Evolutionary conservation across 306 rosid species (phyloP), one percentile per base, ranked within the genome.

Genomic region (Abrus pulchellus): DNA sequence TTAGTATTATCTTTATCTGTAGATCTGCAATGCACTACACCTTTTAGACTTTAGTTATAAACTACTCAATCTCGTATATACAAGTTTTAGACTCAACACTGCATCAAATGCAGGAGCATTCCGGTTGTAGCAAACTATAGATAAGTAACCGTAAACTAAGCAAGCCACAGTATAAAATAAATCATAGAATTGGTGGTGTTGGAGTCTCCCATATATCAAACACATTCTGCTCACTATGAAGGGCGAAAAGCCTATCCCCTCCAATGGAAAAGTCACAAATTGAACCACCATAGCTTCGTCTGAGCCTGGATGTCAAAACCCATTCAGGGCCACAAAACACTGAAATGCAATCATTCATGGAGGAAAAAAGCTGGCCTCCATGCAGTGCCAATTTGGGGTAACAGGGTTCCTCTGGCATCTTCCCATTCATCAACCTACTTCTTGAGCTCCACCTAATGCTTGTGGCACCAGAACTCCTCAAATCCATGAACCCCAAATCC

Each of bases 121-220:
- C 78, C 41, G 72, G 68, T 55, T 78, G 73, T 80, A 28, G 48
- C 75, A 69, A 75, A 76, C 85, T 14, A 75, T 54, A 44, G 60
- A 80, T 29, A 27, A 78, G 34, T 11, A 83, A 47, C 20, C 12
- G 6, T 13, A 71, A 69, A 74, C 75, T 56, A 71, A 80, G 41
- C 66, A 80, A 63, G 47, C 54, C n/a, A 7, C 11, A 48, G 33
- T 34, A 55, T 30, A 9, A 74, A 59, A 85, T 38, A 30, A 88
- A 70, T 89, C 87, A 90, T 67, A 91, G 36, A 67, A 92, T 71
- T 7, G 99, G 94, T 0, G 92, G 87, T 34, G 96, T 86, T 47
- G 92, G 93, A 60, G 99, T 93, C 83, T 95, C 99, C 99, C 99
- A 95, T 65, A 93, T 89, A 70, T 95, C 99, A 78, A 95, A 89